Evolutionary conservation across 1,284 basidiomycete species (phyloP).

Genomic region (Rhodotorula sp.): DNA sequence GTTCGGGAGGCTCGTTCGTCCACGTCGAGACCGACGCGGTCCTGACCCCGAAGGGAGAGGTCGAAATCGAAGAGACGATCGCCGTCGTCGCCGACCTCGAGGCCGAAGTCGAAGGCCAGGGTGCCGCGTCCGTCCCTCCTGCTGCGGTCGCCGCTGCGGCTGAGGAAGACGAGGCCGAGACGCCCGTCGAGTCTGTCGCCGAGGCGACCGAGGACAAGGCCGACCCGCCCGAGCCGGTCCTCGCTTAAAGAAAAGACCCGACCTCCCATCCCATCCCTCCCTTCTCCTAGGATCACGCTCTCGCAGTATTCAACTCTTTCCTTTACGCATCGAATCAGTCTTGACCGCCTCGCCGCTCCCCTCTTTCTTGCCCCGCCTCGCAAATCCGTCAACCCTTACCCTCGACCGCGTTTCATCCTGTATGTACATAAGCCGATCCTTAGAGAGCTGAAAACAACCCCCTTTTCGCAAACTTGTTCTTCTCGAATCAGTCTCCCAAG

Average conservation of each 20-base stretch:
- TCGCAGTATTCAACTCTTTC: no score
- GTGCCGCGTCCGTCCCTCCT: neutral
- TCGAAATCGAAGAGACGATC: constrained; percentile 11
- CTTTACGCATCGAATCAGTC: no score
- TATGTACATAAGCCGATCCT: constrained; percentile 7
- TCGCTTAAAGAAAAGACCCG: constrained; percentile 7
- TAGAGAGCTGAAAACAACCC: neutral
- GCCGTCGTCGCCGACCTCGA: constrained; percentile 9
- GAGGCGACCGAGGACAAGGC: constrained; percentile 1
- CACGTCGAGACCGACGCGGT: constrained; percentile 29
- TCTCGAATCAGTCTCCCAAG: no score
- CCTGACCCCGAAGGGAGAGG: constrained; percentile 10
- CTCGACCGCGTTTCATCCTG: neutral
- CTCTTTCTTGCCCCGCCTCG: no score
- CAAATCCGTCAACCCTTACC: no score
- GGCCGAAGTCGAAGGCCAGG: constrained; percentile 1
- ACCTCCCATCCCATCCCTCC: neutral
- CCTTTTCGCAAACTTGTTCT: neutral
- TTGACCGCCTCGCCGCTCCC: no score
- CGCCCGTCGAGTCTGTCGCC: neutral
- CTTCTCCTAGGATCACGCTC: neutral
- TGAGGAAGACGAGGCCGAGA: constrained; percentile 3
- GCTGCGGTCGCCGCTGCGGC: no score
- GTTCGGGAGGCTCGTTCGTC: constrained; percentile 26
- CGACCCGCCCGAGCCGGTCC: constrained; percentile 35